These are phyloP conservation scores for Boletus rufocinnamomeus DNA, from an alignment of 768 basidiomycete genomes.

Conservation along the genomic window DNA sequence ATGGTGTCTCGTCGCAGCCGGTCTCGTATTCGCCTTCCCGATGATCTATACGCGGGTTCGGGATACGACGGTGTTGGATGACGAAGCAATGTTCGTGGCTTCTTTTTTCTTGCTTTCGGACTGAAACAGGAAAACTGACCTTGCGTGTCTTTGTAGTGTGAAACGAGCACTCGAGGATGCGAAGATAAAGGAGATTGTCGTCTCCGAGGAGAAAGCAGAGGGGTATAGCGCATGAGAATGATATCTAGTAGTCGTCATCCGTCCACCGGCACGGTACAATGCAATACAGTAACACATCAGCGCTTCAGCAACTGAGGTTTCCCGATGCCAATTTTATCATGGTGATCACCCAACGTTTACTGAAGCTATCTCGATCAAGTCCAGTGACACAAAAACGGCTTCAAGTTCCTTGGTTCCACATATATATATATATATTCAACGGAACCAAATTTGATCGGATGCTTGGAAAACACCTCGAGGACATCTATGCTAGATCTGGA, in stretches of 20 bases:
- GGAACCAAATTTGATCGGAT: too few species aligned
- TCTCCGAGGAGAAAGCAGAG: background rate
- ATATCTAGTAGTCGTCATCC: background rate
- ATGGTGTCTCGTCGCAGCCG: constrained; percentile 64
- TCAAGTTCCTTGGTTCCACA: too few species aligned
- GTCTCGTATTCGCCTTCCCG: constrained; percentile 65
- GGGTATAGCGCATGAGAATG: background rate
- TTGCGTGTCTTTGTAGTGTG: constrained; percentile 1
- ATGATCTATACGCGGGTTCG: constrained; percentile 71
- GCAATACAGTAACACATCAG: background rate
- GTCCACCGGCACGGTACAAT: background rate
- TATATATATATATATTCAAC: too few species aligned
- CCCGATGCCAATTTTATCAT: background rate
- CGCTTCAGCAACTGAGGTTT: background rate
- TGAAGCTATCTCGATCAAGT: background rate
- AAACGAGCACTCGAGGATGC: constrained; percentile 3
- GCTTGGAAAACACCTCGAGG: too few species aligned
- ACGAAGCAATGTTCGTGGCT: constrained; percentile 53
- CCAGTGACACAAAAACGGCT: too few species aligned
- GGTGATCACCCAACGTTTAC: background rate
- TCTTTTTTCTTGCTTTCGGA: background rate
- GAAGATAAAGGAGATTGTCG: background rate
- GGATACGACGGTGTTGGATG: constrained; percentile 53
- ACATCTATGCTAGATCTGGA: too few species aligned
- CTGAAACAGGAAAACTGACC: background rate